phyloP scores from a whole-genome alignment of 805 yeast genomes.

The Saccharomycopsis olivae region DNA sequence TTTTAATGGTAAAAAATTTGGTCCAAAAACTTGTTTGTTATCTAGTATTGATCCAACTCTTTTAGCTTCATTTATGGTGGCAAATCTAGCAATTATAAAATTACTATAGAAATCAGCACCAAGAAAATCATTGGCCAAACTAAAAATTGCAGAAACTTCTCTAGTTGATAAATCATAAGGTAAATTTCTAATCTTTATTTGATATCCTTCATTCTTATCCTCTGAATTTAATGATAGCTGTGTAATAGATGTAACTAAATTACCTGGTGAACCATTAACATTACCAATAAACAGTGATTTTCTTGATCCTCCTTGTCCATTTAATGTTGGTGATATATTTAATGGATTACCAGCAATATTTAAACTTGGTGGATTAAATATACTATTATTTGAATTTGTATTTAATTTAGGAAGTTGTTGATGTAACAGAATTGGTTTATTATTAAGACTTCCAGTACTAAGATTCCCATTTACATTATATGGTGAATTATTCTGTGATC shows the following conservation, averaged over 20 bases:
- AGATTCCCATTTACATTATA: background rate
- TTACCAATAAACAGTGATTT: conserved; percentile 12
- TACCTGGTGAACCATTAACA: conserved; percentile 11
- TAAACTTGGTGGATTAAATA: conserved; percentile 9
- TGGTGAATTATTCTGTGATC: conserved; percentile 1
- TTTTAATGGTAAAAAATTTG: conserved; percentile 7
- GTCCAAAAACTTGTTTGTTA: conserved; percentile 14
- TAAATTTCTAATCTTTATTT: conserved; percentile 39
- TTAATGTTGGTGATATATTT: conserved; percentile 16
- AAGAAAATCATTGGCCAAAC: conserved; percentile 55
- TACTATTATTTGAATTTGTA: conserved; percentile 1
- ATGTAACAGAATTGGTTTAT: conserved; percentile 11
- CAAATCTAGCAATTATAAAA: conserved; percentile 12
- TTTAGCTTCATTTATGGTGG: conserved; percentile 9
- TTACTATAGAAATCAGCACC: conserved; percentile 33
- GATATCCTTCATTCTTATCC: conserved; percentile 17
- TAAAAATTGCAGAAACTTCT: conserved; percentile 58
- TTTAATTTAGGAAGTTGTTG: conserved; percentile 16
- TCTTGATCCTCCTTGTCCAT: conserved; percentile 12
- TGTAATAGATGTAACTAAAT: conserved; percentile 5
- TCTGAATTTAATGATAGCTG: conserved; percentile 12
- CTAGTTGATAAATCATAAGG: conserved; percentile 56
- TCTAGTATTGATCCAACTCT: conserved; percentile 11
- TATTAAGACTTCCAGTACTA: background rate
- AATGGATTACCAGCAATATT: background rate